A percentile compares a stretch with the other conserved stretches of the same genome.
Evolutionary conservation across 2,329 filamentous ascomycete species (phyloP).

Genomic region (Sclerotinia minor): DNA sequence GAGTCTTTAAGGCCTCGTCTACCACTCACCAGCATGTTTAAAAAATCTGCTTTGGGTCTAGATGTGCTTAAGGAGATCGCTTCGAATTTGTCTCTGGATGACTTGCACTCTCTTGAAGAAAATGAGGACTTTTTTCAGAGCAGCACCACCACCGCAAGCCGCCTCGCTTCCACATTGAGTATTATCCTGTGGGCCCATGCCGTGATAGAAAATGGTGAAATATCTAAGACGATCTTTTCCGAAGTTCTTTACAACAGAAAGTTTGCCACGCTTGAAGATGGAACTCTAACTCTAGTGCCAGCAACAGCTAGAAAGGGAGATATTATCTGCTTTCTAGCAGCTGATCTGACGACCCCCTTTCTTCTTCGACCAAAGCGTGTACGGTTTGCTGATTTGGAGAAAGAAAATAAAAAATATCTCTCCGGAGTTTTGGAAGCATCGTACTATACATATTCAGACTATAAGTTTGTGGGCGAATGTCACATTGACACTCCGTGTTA

Average conservation of each 20-base stretch:
- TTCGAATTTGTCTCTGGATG: neutral
- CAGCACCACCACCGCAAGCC: neutral
- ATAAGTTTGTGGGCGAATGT: neutral
- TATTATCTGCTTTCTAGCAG: neutral
- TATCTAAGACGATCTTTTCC: neutral
- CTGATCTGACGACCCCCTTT: neutral
- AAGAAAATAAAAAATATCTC: neutral
- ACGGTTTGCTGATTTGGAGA: neutral
- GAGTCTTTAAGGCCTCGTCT: neutral
- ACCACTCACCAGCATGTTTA: neutral
- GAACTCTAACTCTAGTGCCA: slow-evolving; percentile 1
- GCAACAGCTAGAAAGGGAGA: neutral
- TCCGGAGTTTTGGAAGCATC: neutral
- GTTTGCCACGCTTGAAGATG: too few species aligned
- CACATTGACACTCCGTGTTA: neutral
- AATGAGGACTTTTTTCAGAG: neutral
- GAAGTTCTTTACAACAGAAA: neutral
- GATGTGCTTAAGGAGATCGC: neutral
- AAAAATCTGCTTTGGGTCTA: neutral
- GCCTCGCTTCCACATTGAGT: neutral
- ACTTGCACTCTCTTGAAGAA: neutral
- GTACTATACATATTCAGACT: neutral
- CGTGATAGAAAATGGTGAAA: neutral
- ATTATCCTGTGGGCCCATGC: neutral
- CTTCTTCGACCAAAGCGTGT: neutral